Evolutionary conservation across 305 asterid species (phyloP).

Genomic region (Ilex paraguariensis): DNA sequence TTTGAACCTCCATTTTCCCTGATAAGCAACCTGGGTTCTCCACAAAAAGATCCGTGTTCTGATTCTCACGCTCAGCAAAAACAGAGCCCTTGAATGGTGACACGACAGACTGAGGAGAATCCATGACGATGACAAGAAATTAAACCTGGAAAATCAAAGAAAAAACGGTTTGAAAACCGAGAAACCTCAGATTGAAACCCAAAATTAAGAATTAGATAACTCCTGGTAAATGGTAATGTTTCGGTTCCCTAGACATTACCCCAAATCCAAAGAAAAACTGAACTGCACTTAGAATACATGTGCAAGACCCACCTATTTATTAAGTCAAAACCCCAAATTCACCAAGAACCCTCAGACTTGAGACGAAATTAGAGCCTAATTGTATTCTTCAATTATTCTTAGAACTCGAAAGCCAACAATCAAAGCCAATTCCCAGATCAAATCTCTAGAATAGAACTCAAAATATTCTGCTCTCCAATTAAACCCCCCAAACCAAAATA

Average conservation of each 20-base stretch:
- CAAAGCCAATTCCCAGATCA: too few species aligned
- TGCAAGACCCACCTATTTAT: too few species aligned
- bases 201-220: neutral
- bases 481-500: too few species aligned
- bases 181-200: neutral
- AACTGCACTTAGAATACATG: neutral
- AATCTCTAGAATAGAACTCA: too few species aligned
- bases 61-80: constrained; percentile 58
- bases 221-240: neutral
- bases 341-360: too few species aligned
- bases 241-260: too few species aligned
- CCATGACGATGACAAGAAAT: neutral
- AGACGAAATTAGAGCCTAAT: too few species aligned
- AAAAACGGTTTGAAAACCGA: neutral
- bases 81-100: constrained; percentile 8
- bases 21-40: constrained; percentile 32
- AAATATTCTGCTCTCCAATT: too few species aligned
- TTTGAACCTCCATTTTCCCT: constrained; percentile 29
- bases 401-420: too few species aligned
- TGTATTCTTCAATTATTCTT: too few species aligned
- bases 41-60: constrained; percentile 24
- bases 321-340: too few species aligned
- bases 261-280: neutral
- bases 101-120: neutral
- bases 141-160: neutral